phyloP scores from a whole-genome alignment of 1,284 basidiomycete species.

The Trichosporon faecale region DNA sequence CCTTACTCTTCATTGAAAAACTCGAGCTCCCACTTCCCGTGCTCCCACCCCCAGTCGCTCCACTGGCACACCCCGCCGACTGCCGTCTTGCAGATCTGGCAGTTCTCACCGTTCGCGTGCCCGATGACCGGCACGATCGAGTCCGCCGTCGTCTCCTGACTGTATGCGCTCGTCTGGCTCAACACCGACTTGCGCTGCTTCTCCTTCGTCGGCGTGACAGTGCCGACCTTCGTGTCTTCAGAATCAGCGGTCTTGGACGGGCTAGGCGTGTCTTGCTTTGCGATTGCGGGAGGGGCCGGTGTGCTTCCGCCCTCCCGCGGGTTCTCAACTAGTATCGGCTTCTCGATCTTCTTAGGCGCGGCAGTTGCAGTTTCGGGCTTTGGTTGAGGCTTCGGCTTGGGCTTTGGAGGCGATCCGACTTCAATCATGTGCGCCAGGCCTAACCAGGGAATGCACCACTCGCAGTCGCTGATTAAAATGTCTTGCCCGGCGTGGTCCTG shows the following conservation, averaged over 20 bases:
- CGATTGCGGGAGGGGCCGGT: not conserved
- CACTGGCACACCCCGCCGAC: constrained; percentile 6
- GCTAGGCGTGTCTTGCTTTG: not conserved
- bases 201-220: not conserved
- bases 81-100: constrained; percentile 7
- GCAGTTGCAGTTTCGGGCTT: not conserved
- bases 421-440: not conserved
- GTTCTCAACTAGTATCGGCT: constrained; percentile 7
- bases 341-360: constrained; percentile 2
- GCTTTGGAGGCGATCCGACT: not conserved
- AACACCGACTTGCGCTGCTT: not conserved
- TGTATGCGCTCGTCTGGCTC: not conserved
- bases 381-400: not conserved
- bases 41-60: constrained; percentile 8
- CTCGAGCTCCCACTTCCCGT: not conserved
- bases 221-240: not conserved
- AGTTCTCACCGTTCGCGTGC: constrained; percentile 6
- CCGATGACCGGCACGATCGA: constrained; percentile 3
- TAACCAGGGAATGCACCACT: constrained; percentile 9
- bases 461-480: not conserved
- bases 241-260: not conserved
- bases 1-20: not conserved
- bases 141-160: not conserved
- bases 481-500: not conserved
- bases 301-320: not conserved